These are phyloP conservation scores for Sungouiella thailandica DNA, from an alignment of 805 yeast genomes.

Conservation along the genomic window DNA sequence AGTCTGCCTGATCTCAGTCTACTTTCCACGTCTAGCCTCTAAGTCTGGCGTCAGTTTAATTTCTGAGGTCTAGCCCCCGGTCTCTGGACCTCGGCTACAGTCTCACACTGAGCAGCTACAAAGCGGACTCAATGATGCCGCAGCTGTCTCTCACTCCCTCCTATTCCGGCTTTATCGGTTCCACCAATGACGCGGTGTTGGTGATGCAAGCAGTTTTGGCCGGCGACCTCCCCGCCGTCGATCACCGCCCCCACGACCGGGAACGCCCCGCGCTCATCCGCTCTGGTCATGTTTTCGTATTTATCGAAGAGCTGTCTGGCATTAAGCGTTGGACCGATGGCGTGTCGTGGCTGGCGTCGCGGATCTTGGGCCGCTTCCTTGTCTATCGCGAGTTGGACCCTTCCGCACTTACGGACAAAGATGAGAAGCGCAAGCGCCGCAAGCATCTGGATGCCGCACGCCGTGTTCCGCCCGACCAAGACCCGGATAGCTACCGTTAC, in stretches of 20 bases:
- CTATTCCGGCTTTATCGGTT: conserved; percentile 69
- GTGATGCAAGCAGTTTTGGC: conserved; percentile 75
- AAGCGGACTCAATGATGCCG: no score
- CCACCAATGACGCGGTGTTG: conserved; percentile 78
- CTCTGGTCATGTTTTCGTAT: conserved; percentile 80
- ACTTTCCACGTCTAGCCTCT: no score
- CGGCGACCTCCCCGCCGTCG: conserved; percentile 54
- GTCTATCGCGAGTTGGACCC: conserved; percentile 66
- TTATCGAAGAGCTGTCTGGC: conserved; percentile 75
- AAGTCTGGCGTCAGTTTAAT: no score
- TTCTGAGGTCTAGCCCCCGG: no score
- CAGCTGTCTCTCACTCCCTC: conserved; percentile 46
- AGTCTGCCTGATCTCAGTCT: no score
- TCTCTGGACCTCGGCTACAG: no score
- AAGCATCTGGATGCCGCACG: conserved; percentile 10
- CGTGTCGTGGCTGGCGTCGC: conserved; percentile 87
- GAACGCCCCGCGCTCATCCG: conserved; percentile 63
- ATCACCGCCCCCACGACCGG: conserved; percentile 76
- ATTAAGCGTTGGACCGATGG: conserved; percentile 97
- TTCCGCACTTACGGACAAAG: conserved; percentile 36
- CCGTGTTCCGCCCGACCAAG: neutral
- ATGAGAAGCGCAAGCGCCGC: conserved; percentile 37
- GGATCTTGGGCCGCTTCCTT: conserved; percentile 80
- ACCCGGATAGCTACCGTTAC: neutral
- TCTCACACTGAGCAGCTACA: no score